These are phyloP conservation scores for Colletotrichum tropicicola DNA, from an alignment of 2,329 filamentous ascomycete genomes.

Conservation along the genomic window DNA sequence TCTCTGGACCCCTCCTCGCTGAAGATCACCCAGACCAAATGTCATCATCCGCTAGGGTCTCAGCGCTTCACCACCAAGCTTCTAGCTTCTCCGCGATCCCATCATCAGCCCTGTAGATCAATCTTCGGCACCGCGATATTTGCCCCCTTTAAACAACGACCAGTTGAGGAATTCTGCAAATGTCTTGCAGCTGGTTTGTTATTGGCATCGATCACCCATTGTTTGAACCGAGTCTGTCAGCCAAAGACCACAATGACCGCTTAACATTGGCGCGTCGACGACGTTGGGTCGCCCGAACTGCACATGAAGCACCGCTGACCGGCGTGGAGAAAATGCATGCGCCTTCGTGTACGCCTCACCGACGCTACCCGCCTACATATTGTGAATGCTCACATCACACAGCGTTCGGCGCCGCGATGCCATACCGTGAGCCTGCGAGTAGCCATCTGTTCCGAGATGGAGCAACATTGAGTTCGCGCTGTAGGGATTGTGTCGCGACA, in stretches of 20 bases:
- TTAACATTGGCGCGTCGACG: background rate
- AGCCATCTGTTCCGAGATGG: background rate
- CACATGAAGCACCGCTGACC: background rate
- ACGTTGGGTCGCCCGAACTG: background rate
- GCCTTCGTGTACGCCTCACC: background rate
- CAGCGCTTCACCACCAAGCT: background rate
- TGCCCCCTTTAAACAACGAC: background rate
- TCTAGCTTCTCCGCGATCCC: background rate
- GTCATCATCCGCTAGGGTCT: background rate
- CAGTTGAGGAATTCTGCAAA: too few relatives aligned
- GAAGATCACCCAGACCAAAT: slow-evolving; percentile 13
- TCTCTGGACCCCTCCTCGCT: too few relatives aligned
- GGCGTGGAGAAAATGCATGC: background rate
- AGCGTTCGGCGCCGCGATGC: background rate
- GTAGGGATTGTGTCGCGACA: background rate
- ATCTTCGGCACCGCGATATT: background rate
- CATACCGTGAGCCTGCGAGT: background rate
- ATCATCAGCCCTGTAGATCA: background rate
- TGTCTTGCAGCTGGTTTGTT: too few relatives aligned
- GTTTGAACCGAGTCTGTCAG: too few relatives aligned
- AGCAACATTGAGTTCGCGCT: too few relatives aligned
- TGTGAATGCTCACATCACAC: background rate
- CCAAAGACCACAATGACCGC: too few relatives aligned
- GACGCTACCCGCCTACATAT: background rate
- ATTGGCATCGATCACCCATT: too few relatives aligned